Evolutionary conservation across 805 yeast species (phyloP), one percentile per base, ranked within the genome.

Genomic region (Saccharomycopsis javanensis): DNA sequence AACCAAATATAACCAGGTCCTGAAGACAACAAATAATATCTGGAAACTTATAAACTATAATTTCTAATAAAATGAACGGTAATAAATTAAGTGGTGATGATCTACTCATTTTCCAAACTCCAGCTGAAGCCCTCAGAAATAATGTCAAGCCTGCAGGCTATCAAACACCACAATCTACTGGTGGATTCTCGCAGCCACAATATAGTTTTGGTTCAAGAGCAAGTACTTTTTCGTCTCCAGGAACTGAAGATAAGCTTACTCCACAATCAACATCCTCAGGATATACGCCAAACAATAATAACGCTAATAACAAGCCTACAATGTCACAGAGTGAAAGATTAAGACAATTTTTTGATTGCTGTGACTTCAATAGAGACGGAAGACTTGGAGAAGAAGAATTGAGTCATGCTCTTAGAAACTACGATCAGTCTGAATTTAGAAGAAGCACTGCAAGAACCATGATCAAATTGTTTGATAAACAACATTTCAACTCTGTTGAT

Each of bases 321-420:
- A 27, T 55, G 2, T 55, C 58, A 3, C 62, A 60, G 46, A 60
- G 52, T 33, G 62, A 60, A 30, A 33, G 62, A 35, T 55, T 60
- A 35, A 60, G 53, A 50, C 62, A 60, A 48, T 60, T 60, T 45
- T 60, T 60, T 45, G 62, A 60, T 52, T 57, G 60, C 35, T 60
- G 62, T 27, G 62, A 60, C 46, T 60, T 60, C 58, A 60, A 60
- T 55, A 54, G 58, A 50, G 62, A 60, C 35, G 62, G 62, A 5
- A 51, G 60, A 48, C 52, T 60, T n/a, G 57, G 60, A 2, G 62
- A 60, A 34, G 62, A 60, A 52, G 62, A 60, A 35, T 46, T 60
- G 27, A 54, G 62, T 50, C 62, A 60, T 28, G 62, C 62, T 38
- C 33, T 60, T 13, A 56, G 61, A 54, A 60, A 60, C 50, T 60